Percentiles rank a stretch among this genome's conserved stretches.
Conservation (phyloP, 192 early-diverging fungal species). For the Diversispora eburnea region DNA sequence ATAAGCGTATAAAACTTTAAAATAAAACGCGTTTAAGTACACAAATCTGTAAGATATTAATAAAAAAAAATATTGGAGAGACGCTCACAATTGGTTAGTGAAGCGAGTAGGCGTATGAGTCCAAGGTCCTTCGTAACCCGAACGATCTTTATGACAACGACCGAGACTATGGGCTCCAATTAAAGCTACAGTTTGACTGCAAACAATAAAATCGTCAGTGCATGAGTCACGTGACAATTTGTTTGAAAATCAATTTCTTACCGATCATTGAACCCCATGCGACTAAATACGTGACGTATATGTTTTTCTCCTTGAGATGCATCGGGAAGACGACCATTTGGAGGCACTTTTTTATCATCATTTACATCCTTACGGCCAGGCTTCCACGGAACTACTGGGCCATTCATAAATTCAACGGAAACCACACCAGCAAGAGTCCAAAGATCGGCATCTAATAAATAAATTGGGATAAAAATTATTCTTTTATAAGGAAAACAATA, state of each 20-base stretch:
- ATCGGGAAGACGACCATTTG: slow-evolving; percentile 67
- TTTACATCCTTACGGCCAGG: slow-evolving; percentile 54
- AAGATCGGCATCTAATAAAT: slow-evolving; percentile 57
- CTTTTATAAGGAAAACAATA: not conserved
- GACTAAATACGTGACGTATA: slow-evolving; percentile 57
- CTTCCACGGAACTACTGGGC: slow-evolving; percentile 65
- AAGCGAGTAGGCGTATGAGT: slow-evolving; percentile 43
- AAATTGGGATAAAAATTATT: not conserved
- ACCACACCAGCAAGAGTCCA: slow-evolving; percentile 72
- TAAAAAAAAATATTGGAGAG: too few species aligned
- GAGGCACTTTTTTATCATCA: slow-evolving; percentile 50
- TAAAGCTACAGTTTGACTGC: slow-evolving; percentile 66
- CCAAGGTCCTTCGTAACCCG: slow-evolving; percentile 58
- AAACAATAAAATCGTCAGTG: not conserved
- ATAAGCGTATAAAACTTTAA: too few species aligned
- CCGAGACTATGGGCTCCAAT: slow-evolving; percentile 65
- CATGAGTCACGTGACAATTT: not conserved
- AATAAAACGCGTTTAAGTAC: too few species aligned
- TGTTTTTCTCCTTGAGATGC: slow-evolving; percentile 55
- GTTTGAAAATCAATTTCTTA: not conserved
- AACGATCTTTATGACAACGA: slow-evolving; percentile 60
- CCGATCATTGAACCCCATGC: slow-evolving; percentile 64
- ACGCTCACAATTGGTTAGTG: slow-evolving; percentile 38
- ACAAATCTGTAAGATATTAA: too few species aligned
- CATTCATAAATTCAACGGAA: slow-evolving; percentile 68